Conservation (phyloP, 345 rosid species). For the Gossypium australe region DNA sequence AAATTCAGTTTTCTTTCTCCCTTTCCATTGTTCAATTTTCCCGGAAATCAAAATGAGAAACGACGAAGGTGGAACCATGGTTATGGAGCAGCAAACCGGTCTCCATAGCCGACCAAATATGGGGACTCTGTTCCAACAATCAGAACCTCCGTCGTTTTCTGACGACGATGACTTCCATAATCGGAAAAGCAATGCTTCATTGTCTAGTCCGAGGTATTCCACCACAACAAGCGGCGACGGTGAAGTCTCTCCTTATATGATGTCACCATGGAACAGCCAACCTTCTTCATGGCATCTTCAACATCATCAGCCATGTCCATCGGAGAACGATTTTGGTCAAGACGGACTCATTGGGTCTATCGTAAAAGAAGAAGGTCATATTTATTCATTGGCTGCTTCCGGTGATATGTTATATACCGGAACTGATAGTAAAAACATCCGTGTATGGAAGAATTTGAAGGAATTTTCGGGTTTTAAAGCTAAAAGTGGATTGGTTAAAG, state of each 20-base stretch:
- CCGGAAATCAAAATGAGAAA: slow-evolving; percentile 20
- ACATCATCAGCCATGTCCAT: no score
- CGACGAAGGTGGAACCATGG: slow-evolving; percentile 17
- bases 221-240: slow-evolving; percentile 51
- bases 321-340: slow-evolving; percentile 19
- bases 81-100: slow-evolving; percentile 5
- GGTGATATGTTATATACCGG: slow-evolving; percentile 61
- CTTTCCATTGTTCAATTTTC: neutral
- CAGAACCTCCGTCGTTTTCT: slow-evolving; percentile 21
- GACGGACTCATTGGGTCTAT: slow-evolving; percentile 51
- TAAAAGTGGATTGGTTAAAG: slow-evolving; percentile 50
- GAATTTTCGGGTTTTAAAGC: slow-evolving; percentile 57
- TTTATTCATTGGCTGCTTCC: slow-evolving; percentile 55
- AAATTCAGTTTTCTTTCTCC: neutral
- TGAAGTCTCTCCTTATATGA: slow-evolving; percentile 31
- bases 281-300: slow-evolving; percentile 10
- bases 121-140: slow-evolving; percentile 40
- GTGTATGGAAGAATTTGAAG: slow-evolving; percentile 61
- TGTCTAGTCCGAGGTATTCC: slow-evolving; percentile 25
- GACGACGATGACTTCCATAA: slow-evolving; percentile 10
- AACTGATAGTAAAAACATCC: slow-evolving; percentile 63
- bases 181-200: slow-evolving; percentile 32
- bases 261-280: slow-evolving; percentile 49
- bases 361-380: slow-evolving; percentile 56
- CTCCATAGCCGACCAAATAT: slow-evolving; percentile 43